Base-by-base conservation (phyloP, 1,139 yeast genomes). In the Candida albicans region DNA sequence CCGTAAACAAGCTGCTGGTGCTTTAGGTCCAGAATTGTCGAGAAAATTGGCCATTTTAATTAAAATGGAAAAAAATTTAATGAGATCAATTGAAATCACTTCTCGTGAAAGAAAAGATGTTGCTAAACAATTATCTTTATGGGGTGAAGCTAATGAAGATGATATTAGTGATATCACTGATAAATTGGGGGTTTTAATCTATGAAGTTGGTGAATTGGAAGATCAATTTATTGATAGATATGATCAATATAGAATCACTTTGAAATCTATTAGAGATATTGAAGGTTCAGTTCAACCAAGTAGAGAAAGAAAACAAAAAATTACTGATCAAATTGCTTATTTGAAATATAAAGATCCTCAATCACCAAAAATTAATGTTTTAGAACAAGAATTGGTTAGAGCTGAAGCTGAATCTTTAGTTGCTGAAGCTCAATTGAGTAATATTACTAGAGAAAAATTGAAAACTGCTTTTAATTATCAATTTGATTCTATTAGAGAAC, bases 141-240 rank as follows among this genome's bases (percentile, higher is more conserved):
- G 99, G 99, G 99, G 99, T 74, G 96, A 91, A 70, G 96, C 87
- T 58, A 88, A 90, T 65, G 98, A 93, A 65, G 97, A 93, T 62
- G 99, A 93, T 59, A 96, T 93, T 49, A 83, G 95, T 49, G 99
- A 93, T 67, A 90, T 93, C 56, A 93, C 99, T 55, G 99, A 93
- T 73, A 89, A 93, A 70, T 81, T 93, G 67, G 98, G 98, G 57
- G 98, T 93, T 49, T 79, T 93, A 58, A 83, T 93, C 62, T 93
- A 85, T 71, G 99, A 93, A 75, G 85, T 93, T 65, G 96, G 96
- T 67, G 98, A 91, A 77, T 82, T 93, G 63, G 99, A 93, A 75
- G 98, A 93, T 70, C 96, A 89, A 69, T 91, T 87, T 78, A 88
- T 93, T 64, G 99, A 93, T 79, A 87, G 89, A 72, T 93, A 93